Evolutionary conservation across 2,329 filamentous ascomycete species (phyloP), one percentile per base, ranked within the genome.

Genomic region (Pestalotiopsis sp.): DNA sequence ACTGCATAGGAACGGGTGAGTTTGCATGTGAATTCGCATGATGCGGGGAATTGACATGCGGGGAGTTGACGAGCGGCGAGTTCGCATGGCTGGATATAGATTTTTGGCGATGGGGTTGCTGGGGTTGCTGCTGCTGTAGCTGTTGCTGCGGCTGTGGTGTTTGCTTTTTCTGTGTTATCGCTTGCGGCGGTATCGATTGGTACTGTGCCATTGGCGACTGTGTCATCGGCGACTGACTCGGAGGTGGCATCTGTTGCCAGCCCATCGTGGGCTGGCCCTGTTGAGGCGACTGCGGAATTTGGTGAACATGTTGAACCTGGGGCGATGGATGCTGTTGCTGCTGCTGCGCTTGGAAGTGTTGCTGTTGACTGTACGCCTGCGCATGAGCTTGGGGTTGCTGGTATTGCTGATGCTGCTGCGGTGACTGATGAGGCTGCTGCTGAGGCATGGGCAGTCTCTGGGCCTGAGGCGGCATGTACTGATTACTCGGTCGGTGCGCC

Each of bases 181-280:
- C 38, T 69, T 68, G 67, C 10, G 85, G 71, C 82, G 55, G 35
- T 39, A 85, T 69, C 88, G 91, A 74, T 82, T 90, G 22, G 30
- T 70, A 71, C 9, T 68, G 62, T 20, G 67, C 30, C n/a, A 67
- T 64, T 22, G 72, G 59, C 65, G 30, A 71, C 9, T 68, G 62
- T 20, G 67, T 30, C n/a, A 67, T 64, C 17, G 72, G 59, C 64
- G 70, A 44, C 56, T 73, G 71, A 66, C 72, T 70, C 6, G 74
- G 76, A 38, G 74, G 75, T 4, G 72, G 71, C 70, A 75, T 73
- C 4, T 72, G 73, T 17, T 75, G 72, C 70, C 73, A 75, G 59
- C 70, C 67, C 52, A 71, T 68, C 40, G 81, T 78, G 24, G 62
- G 65, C 22, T 67, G 65, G 20, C 40, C 40, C 11, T 66, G 64